A percentile compares a stretch with the other conserved stretches of the same genome.
Evolutionary conservation across 2,329 filamentous ascomycete genomes (phyloP).

Genomic region (Colletotrichum trifolii): DNA sequence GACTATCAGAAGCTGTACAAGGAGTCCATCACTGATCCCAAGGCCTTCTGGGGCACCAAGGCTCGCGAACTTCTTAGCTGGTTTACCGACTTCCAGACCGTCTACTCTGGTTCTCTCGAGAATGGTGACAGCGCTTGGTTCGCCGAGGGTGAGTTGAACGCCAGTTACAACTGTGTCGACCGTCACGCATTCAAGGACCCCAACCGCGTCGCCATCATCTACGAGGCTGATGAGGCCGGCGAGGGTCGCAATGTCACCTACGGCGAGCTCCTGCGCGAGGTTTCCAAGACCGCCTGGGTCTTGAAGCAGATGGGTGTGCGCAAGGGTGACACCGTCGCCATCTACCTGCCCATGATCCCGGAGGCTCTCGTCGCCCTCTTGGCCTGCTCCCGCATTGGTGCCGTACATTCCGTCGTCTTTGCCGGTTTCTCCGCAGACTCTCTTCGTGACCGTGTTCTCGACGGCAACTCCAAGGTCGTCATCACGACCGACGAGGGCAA

Average conservation of each 20-base stretch:
- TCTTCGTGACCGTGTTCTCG: conserved; percentile 91
- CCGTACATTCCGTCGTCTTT: conserved; percentile 97
- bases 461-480: conserved; percentile 90
- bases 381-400: conserved; percentile 91
- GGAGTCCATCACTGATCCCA: conserved; percentile 89
- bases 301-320: conserved; percentile 95
- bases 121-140: conserved; percentile 95
- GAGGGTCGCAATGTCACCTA: conserved; percentile 94
- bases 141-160: conserved; percentile 91
- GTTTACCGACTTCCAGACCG: conserved; percentile 92
- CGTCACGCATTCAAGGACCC: conserved; percentile 96
- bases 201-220: conserved; percentile 94
- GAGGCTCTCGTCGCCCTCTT: conserved; percentile 93
- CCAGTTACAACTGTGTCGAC: conserved; percentile 97
- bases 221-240: conserved; percentile 91
- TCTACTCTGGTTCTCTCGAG: conserved; percentile 78
- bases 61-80: conserved; percentile 92
- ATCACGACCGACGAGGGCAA: conserved; percentile 98
- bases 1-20: conserved; percentile 77
- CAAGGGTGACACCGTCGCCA: conserved; percentile 96
- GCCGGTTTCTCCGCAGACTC: conserved; percentile 98
- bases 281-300: conserved; percentile 86
- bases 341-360: conserved; percentile 99
- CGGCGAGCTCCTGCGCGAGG: conserved; percentile 90
- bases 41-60: conserved; percentile 88